Conservation (phyloP, 2,329 filamentous ascomycete genomes). For the Xylaria sp. region DNA sequence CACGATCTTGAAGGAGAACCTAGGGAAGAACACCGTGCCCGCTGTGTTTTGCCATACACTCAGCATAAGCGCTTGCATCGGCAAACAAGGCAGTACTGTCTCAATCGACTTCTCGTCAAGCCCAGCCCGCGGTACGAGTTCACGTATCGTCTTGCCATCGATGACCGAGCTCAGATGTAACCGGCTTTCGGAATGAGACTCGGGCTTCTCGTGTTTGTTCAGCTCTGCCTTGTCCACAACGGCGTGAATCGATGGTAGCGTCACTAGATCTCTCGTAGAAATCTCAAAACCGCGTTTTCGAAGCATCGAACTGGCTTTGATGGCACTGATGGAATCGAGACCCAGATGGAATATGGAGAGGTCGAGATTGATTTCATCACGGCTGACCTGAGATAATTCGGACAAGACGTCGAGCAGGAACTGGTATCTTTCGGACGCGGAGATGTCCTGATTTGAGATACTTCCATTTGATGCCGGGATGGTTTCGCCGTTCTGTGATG, state of each 20-base stretch:
- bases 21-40: constrained; percentile 66
- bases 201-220: not conserved
- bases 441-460: not conserved
- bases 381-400: constrained; percentile 55
- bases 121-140: constrained; percentile 37
- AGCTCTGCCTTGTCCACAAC: constrained; percentile 45
- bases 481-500: not conserved
- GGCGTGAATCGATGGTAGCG: constrained; percentile 56
- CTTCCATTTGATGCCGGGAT: not conserved
- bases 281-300: constrained; percentile 58
- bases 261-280: constrained; percentile 66
- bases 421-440: not conserved
- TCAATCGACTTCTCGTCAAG: constrained; percentile 47
- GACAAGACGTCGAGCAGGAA: constrained; percentile 45
- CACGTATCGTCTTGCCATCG: constrained; percentile 34
- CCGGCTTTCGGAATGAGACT: not conserved
- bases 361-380: constrained; percentile 51
- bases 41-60: constrained; percentile 65
- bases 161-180: constrained; percentile 27
- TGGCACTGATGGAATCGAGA: constrained; percentile 85
- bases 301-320: constrained; percentile 71
- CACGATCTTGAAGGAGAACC: constrained; percentile 57
- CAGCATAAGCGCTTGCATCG: constrained; percentile 79
- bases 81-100: constrained; percentile 59
- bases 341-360: constrained; percentile 77